These are phyloP conservation scores for Wickerhamiella brachini DNA, from an alignment of 805 yeast species.

Conservation along the genomic window DNA sequence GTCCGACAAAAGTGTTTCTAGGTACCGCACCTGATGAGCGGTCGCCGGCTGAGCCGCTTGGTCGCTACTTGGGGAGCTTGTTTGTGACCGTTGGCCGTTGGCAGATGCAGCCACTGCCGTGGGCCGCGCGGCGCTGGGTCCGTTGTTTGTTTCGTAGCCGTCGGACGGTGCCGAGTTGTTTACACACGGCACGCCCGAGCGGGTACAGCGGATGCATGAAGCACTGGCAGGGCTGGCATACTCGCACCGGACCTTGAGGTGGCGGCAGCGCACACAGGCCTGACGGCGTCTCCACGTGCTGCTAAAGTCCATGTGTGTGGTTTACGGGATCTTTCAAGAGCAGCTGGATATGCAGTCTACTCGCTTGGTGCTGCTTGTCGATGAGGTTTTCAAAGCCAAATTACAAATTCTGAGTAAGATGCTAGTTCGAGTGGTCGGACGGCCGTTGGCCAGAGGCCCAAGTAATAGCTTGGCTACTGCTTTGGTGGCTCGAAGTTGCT, in stretches of 20 bases:
- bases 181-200: conserved; percentile 11
- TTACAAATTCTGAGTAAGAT: too few species aligned
- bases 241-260: conserved; percentile 21
- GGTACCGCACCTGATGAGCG: conserved; percentile 11
- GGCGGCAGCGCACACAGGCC: conserved; percentile 20
- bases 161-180: neutral
- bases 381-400: too few species aligned
- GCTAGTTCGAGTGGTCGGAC: too few species aligned
- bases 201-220: conserved; percentile 17
- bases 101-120: neutral
- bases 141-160: neutral
- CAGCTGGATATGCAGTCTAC: too few species aligned
- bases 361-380: too few species aligned
- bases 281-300: conserved; percentile 18
- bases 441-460: too few species aligned
- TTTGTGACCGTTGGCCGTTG: neutral
- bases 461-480: too few species aligned
- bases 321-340: too few species aligned
- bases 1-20: conserved; percentile 12
- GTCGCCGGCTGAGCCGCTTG: neutral
- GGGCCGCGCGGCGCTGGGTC: neutral
- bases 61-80: neutral
- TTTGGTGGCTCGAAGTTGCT: too few species aligned
- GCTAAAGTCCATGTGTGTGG: conserved; percentile 2
- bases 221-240: conserved; percentile 17